Percentiles rank a stretch among this genome's conserved stretches.
Conservation (phyloP, 257 asterid species). For the Voacanga thouarsii region DNA sequence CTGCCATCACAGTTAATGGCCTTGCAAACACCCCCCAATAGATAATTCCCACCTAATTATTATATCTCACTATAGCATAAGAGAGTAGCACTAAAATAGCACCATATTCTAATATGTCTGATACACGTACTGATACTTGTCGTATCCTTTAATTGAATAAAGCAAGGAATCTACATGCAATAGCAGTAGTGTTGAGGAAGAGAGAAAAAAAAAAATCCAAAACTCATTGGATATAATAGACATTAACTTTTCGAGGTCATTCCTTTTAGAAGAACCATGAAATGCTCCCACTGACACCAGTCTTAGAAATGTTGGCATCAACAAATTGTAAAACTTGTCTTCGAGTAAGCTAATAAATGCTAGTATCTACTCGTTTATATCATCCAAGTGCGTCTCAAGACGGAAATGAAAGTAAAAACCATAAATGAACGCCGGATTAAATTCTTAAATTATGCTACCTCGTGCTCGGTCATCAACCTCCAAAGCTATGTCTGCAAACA, state of each 20-base stretch:
- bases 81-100: neutral
- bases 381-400: neutral
- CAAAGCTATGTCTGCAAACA: slow-evolving; percentile 90
- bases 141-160: neutral
- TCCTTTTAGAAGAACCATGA: no score
- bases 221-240: no score
- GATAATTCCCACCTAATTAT: neutral
- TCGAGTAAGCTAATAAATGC: no score
- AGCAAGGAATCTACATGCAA: neutral
- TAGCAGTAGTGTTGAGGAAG: no score
- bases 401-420: no score
- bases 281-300: no score
- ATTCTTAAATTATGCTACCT: no score
- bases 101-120: neutral
- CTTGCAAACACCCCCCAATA: no score
- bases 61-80: neutral
- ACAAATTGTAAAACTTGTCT: neutral
- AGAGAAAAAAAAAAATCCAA: no score
- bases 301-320: neutral
- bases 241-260: no score
- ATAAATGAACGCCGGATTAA: no score
- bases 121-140: neutral
- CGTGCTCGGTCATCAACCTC: no score
- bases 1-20: neutral
- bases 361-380: neutral